Evolutionary conservation across 2,329 filamentous ascomycete species (phyloP).

Genomic region (Calonectria henricotiae): DNA sequence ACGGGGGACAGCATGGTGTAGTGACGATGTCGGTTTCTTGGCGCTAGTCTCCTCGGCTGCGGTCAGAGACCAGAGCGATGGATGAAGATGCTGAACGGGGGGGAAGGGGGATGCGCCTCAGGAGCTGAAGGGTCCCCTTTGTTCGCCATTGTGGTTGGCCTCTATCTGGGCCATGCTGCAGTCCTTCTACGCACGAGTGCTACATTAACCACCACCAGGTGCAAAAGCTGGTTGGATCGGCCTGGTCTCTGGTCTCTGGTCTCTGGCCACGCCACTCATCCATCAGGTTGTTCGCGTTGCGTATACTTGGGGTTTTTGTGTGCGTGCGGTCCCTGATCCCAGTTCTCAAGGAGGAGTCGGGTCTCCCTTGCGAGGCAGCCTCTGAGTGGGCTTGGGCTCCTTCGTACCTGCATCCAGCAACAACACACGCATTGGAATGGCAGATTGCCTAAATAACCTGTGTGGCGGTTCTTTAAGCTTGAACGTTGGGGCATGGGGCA

Average conservation of each 20-base stretch:
- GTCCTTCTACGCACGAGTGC: conserved; percentile 3
- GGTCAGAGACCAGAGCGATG: conserved; percentile 26
- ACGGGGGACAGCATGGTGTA: conserved; percentile 27
- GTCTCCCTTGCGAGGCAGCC: conserved; percentile 8
- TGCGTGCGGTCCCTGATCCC: too few relatives aligned
- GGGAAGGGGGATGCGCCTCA: conserved; percentile 27
- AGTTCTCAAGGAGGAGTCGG: not conserved
- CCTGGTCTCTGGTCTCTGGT: not conserved
- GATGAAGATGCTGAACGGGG: conserved; percentile 27
- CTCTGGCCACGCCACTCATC: conserved; percentile 16
- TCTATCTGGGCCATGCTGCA: not conserved
- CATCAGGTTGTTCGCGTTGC: conserved; percentile 22
- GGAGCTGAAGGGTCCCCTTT: conserved; percentile 3
- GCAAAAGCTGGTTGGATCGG: conserved; percentile 19
- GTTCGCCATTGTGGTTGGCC: conserved; percentile 9
- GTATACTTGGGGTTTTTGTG: conserved; percentile 7
- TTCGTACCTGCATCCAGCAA: conserved; percentile 29
- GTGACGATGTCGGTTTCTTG: conserved; percentile 23
- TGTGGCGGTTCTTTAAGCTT: conserved; percentile 27
- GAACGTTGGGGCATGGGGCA: conserved; percentile 18
- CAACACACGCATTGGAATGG: conserved; percentile 33
- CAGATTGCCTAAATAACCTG: conserved; percentile 31
- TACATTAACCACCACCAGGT: conserved; percentile 9
- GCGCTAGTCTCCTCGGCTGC: conserved; percentile 7
- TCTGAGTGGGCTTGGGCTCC: not conserved